These are phyloP conservation scores for Lipomyces orientalis DNA, from an alignment of 805 yeast genomes.

Conservation along the genomic window DNA sequence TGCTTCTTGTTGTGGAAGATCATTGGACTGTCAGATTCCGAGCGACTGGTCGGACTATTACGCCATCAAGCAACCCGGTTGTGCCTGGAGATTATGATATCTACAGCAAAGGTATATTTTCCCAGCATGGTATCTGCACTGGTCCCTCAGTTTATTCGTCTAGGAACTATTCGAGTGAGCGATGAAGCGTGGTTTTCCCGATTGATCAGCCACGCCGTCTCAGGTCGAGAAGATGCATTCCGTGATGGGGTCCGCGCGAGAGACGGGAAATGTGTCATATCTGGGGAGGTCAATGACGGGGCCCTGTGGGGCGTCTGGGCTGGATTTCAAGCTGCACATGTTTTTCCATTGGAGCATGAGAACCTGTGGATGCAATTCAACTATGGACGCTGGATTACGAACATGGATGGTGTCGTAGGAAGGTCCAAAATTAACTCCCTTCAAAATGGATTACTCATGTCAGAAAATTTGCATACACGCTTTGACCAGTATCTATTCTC, in stretches of 20 bases:
- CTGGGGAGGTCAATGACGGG: conserved; percentile 1
- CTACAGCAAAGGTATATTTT: conserved; percentile 8
- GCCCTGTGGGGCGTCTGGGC: conserved; percentile 9
- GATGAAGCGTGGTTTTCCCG: conserved; percentile 7
- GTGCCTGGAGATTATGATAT: conserved; percentile 8
- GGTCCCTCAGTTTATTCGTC: conserved; percentile 7
- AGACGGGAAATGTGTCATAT: conserved; percentile 7
- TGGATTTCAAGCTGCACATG: conserved; percentile 9
- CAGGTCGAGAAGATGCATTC: conserved; percentile 10
- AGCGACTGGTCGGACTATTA: conserved; percentile 6
- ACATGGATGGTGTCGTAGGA: conserved; percentile 8
- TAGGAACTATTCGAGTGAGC: conserved; percentile 7
- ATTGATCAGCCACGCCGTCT: conserved; percentile 7
- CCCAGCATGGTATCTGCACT: not conserved
- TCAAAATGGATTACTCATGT: conserved; percentile 6
- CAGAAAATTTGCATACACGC: conserved; percentile 2
- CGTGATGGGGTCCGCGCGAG: conserved; percentile 7
- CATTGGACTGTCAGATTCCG: not conserved
- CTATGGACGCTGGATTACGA: conserved; percentile 6
- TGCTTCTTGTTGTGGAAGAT: conserved; percentile 7
- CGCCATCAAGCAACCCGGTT: not conserved
- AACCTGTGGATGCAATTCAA: conserved; percentile 8
- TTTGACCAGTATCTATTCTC: conserved; percentile 7
- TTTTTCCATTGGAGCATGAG: conserved; percentile 1
- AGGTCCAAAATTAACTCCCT: conserved; percentile 1